These are phyloP conservation scores for Tuber calosporum DNA, from an alignment of 495 filamentous ascomycete genomes.

Conservation along the genomic window DNA sequence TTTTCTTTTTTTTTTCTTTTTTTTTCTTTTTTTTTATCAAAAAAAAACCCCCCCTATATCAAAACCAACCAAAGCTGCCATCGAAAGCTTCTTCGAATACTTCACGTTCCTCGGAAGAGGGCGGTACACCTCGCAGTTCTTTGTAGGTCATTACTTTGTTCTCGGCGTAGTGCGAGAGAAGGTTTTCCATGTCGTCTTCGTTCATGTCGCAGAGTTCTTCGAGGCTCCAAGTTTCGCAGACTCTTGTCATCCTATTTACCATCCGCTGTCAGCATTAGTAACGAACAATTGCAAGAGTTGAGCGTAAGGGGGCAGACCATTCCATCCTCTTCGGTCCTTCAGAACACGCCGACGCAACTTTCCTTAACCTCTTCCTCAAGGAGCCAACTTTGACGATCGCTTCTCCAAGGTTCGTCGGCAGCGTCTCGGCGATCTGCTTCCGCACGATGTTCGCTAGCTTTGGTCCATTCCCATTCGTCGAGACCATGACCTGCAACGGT, in stretches of 20 bases:
- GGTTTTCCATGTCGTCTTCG: conserved; percentile 72
- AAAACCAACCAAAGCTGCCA: conserved; percentile 54
- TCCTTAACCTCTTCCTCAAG: conserved; percentile 69
- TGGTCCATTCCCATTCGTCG: conserved; percentile 93
- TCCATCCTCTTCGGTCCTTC: conserved; percentile 87
- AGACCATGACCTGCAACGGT: conserved; percentile 94
- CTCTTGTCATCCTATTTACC: conserved; percentile 65
- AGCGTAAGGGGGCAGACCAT: conserved; percentile 53
- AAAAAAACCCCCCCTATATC: too few species aligned
- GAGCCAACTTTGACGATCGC: conserved; percentile 77
- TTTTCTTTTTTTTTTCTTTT: not conserved
- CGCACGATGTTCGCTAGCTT: conserved; percentile 81
- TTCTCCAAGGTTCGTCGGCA: conserved; percentile 69
- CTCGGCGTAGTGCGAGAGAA: conserved; percentile 62
- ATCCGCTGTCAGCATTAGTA: not conserved
- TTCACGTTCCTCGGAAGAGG: conserved; percentile 43
- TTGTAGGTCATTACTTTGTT: conserved; percentile 48
- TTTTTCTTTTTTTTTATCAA: not conserved
- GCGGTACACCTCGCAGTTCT: conserved; percentile 44
- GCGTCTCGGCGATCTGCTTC: conserved; percentile 65
- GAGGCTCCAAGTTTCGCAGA: conserved; percentile 80
- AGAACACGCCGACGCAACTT: conserved; percentile 60
- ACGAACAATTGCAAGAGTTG: not conserved
- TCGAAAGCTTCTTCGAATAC: conserved; percentile 50
- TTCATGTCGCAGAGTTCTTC: conserved; percentile 79